phyloP scores from a whole-genome alignment of 805 yeast species.

The Kurtzmaniella cleridarum region DNA sequence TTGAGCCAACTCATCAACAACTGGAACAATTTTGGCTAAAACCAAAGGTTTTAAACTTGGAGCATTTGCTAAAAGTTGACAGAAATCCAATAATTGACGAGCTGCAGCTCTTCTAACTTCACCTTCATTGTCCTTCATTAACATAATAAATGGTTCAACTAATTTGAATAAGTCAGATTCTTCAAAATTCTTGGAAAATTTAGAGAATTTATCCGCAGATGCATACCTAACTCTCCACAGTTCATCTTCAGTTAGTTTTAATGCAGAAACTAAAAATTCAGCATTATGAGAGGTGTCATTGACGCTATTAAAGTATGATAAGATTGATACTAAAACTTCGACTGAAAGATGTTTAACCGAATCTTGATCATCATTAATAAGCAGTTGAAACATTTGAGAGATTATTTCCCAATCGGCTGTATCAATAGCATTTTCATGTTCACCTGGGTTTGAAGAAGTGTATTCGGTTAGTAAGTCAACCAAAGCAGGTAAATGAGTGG shows the following conservation, averaged over 20 bases:
- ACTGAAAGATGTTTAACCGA: constrained; percentile 87
- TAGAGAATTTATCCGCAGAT: constrained; percentile 91
- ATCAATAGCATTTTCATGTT: constrained; percentile 22
- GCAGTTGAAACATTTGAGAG: constrained; percentile 72
- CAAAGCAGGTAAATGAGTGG: constrained; percentile 70
- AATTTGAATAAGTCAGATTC: constrained; percentile 53
- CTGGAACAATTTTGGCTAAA: constrained; percentile 70
- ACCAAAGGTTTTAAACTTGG: constrained; percentile 38
- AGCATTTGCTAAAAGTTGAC: constrained; percentile 41
- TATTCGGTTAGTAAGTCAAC: constrained; percentile 51
- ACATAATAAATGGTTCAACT: constrained; percentile 64
- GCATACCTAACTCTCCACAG: constrained; percentile 98
- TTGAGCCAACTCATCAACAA: constrained; percentile 74
- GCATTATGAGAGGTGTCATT: constrained; percentile 55
- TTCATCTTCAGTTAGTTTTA: constrained; percentile 75
- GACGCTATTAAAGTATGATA: constrained; percentile 58
- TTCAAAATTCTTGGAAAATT: constrained; percentile 61
- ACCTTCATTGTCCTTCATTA: constrained; percentile 90
- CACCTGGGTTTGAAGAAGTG: constrained; percentile 30
- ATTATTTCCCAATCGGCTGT: constrained; percentile 72
- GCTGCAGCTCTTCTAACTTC: constrained; percentile 95
- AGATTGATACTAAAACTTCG: constrained; percentile 79
- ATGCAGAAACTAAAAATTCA: constrained; percentile 59
- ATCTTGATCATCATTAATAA: constrained; percentile 86
- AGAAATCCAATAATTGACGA: constrained; percentile 79